These are phyloP conservation scores for Boletus rubropictus DNA, from an alignment of 768 basidiomycete species.

Conservation along the genomic window DNA sequence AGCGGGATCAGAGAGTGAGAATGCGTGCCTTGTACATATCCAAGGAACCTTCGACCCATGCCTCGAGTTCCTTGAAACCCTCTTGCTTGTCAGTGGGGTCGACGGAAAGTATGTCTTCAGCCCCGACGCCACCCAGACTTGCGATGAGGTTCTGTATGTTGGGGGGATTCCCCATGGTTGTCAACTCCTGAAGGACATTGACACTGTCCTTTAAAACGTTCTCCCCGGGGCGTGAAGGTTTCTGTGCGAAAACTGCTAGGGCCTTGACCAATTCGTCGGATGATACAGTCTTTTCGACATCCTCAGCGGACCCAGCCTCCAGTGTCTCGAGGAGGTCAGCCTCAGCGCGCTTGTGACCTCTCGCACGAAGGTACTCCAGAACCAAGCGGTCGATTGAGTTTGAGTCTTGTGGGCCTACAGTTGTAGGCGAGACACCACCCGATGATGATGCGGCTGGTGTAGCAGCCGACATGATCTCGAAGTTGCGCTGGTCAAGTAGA, in stretches of 20 bases:
- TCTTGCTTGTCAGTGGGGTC: slow-evolving; percentile 85
- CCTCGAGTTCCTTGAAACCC: slow-evolving; percentile 79
- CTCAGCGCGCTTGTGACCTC: slow-evolving; percentile 44
- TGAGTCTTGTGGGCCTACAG: slow-evolving; percentile 25
- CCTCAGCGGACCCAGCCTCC: slow-evolving; percentile 30
- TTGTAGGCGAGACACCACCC: slow-evolving; percentile 29
- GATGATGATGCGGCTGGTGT: slow-evolving; percentile 35
- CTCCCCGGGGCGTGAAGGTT: slow-evolving; percentile 59
- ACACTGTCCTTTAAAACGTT: slow-evolving; percentile 64
- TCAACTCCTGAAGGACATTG: slow-evolving; percentile 62
- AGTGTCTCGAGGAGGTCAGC: slow-evolving; percentile 38
- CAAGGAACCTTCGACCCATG: slow-evolving; percentile 85
- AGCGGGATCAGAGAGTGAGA: background rate
- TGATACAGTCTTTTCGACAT: slow-evolving; percentile 35
- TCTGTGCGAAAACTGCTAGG: slow-evolving; percentile 65
- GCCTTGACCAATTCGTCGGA: slow-evolving; percentile 51
- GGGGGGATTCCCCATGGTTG: slow-evolving; percentile 60
- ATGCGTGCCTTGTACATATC: slow-evolving; percentile 81
- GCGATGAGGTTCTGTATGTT: slow-evolving; percentile 73
- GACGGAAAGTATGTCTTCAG: slow-evolving; percentile 73
- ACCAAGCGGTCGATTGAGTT: slow-evolving; percentile 37
- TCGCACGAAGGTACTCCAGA: slow-evolving; percentile 43
- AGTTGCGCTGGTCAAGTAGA: background rate
- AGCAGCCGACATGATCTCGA: slow-evolving; percentile 23
- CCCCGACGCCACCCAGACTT: slow-evolving; percentile 71